Evolutionary conservation across 805 yeast species (phyloP).

Genomic region (Metschnikowia peoriensis): DNA sequence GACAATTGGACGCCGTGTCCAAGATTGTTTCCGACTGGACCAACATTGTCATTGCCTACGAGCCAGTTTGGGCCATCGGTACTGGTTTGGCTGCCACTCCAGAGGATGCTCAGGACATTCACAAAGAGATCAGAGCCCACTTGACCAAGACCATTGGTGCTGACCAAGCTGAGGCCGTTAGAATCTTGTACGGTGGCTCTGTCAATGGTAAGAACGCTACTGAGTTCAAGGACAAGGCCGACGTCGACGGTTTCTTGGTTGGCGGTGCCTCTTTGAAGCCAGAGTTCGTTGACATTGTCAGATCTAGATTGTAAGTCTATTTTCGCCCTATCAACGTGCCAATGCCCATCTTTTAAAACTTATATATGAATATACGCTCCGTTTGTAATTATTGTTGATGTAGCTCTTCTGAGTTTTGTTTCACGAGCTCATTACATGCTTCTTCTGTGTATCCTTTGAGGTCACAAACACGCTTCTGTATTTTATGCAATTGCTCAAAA

Average conservation of each 20-base stretch:
- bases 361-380: conserved; percentile 4
- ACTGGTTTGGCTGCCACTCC: conserved; percentile 99
- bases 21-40: conserved; percentile 85
- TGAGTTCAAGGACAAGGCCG: conserved; percentile 86
- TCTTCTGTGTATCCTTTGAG: conserved; percentile 2
- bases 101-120: conserved; percentile 95
- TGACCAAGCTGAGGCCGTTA: conserved; percentile 69
- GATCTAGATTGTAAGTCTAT: conserved; percentile 67
- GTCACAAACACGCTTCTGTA: conserved; percentile 2
- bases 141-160: conserved; percentile 74
- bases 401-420: conserved; percentile 4
- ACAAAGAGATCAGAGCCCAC: conserved; percentile 81
- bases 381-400: not conserved
- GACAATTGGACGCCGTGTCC: conserved; percentile 87
- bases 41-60: conserved; percentile 92
- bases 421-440: not conserved
- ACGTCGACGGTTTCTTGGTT: conserved; percentile 97
- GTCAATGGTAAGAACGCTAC: conserved; percentile 93
- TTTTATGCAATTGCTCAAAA: conserved; percentile 6
- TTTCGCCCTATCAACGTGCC: not conserved
- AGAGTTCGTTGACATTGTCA: conserved; percentile 93
- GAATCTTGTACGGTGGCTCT: conserved; percentile 98
- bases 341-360: not conserved
- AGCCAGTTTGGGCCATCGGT: conserved; percentile 99
- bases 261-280: conserved; percentile 99